Evolutionary conservation across 164 flowering plant genomes (phyloP), one percentile per base, ranked within the genome.

Genomic region (Vitis amurensis): DNA sequence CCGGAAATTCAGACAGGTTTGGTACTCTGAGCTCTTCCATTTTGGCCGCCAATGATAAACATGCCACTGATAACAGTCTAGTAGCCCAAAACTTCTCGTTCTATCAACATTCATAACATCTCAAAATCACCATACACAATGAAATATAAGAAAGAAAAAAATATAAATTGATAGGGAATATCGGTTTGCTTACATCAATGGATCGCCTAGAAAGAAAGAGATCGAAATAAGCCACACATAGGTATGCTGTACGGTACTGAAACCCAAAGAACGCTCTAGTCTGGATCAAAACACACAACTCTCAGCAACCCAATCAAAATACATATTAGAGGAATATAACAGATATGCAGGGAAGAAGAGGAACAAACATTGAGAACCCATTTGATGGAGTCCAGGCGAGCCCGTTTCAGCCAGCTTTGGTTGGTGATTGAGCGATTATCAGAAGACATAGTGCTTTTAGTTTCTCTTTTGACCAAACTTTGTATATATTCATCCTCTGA

Each of bases 331-430:
- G 0, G 15, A 4, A 61, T 31, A 61, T 0, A 37, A 30, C 13
- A 59, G 29, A 27, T 29, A 47, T 47, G 4, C 19, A 68, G 47
- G 29, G 17, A 56, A 57, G 47, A 10, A 48, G 37, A 19, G 59
- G 4, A 50, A 81, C 91, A 11, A 50, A 88, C 94, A 70, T 83
- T 78, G 66, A 88, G 72, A 78, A 90, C 82, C 93, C 94, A 92
- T 63, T 74, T 64, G 71, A 87, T 75, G 9, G 90, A 87, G 66
- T 85, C 88, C 75, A 81, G 74, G 8, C 91, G 89, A 66, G 85
- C 91, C 44, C 72, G 55, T 71, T 81, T 77, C 59, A 82, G 52
- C 92, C 90, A 86, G 74, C 59, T 68, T 14, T 65, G 60, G 9
- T 0, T 64, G 10, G 50, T 47, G 55, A 8, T 9, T 1, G 66